Base-by-base conservation (phyloP, 2,329 filamentous ascomycete genomes). In the Sclerotinia borealis region DNA sequence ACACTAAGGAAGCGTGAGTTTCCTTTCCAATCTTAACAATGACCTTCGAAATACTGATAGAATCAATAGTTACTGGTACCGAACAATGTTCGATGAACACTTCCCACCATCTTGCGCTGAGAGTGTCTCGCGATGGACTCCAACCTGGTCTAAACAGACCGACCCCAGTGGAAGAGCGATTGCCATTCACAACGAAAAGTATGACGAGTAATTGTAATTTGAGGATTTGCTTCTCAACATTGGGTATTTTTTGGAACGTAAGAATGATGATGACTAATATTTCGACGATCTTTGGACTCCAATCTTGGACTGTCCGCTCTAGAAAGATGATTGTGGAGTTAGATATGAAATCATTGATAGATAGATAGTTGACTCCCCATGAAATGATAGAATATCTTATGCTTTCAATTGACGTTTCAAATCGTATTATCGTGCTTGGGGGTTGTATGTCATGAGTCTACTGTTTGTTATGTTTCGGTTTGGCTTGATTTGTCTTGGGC, bases 11-110 rank as follows among this genome's bases (percentile, higher is more conserved):
- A 80, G 95, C 92, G 79, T 93, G 86, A 72, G 86, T 82, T 10
- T 15, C 17, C 41, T 9, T 1, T n/a, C 22, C 55, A 4, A 22
- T 10, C 63, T 39, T 63, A 17, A 60, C 27, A 50, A 19, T 4
- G 5, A 25, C 10, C 31, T 1, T 13, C 27, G 6, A 22, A 25
- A 10, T 50, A 47, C 43, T 50, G 8, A 56, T 55, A 60, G 10
- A 49, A 34, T 15, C 37, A 52, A 54, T 70, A 89, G 87, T 52
- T 96, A 96, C 83, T 99, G 95, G 95, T 99, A 99, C 81, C 89
- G 95, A 72, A 84, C 81, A 76, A 98, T 99, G 93, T 99, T 98
- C 76, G 95, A 99, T 77, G 93, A 99, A 83, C 93, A 96, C 79
- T 99, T 98, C 85, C 95, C 95, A 52, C 84, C 88, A 63, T 88